Evolutionary conservation across 345 rosid species (phyloP), one percentile per base, ranked within the genome.

Genomic region (Dipteronia dyeriana): DNA sequence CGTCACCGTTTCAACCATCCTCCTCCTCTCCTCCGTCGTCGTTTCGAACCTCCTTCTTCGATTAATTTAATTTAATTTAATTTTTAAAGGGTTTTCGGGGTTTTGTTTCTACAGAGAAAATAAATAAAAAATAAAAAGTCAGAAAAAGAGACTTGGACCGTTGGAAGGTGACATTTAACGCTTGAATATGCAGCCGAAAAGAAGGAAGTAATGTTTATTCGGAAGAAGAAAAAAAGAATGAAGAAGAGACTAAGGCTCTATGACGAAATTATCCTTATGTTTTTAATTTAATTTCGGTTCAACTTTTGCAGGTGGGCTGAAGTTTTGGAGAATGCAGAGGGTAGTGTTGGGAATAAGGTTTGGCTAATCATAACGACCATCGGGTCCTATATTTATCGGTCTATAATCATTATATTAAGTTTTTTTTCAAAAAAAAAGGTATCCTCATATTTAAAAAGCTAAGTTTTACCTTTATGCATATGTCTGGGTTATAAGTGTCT

Each of bases 1-100:
- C 70, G 82, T 70, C 38, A 80, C 83, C 84, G 81, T 75, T 60
- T 82, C 87, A 61, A 86, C 75, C 88, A 82, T 67, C 34, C 25
- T 39, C 79, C 47, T 38, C 66, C 3, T 47, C 56, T 14, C 38
- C 78, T 41, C 45, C 45, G 45, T 41, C 45, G 45, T 41, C 45
- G 45, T 41, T 41, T 41, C 45, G 45, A 41, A 41, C 45, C 45
- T 12, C 20, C 45, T 3, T 1, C 64, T 3, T 31, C 51, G 70
- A 49, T n/a, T 3, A 31, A 31, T 53, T 71, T 43, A 45, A 22
- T 34, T 31, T 14, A 31, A 31, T 19, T 20, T 13, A 26, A 53
- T 53, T 53, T 17, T 16, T 9, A 38, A 0, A 4, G 16, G 56
- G 31, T 51, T 73, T 38, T 63, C 68, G 76, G 78, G 84, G 78